phyloP scores from a whole-genome alignment of 179 eudicot species.

The Carnegiea gigantea region DNA sequence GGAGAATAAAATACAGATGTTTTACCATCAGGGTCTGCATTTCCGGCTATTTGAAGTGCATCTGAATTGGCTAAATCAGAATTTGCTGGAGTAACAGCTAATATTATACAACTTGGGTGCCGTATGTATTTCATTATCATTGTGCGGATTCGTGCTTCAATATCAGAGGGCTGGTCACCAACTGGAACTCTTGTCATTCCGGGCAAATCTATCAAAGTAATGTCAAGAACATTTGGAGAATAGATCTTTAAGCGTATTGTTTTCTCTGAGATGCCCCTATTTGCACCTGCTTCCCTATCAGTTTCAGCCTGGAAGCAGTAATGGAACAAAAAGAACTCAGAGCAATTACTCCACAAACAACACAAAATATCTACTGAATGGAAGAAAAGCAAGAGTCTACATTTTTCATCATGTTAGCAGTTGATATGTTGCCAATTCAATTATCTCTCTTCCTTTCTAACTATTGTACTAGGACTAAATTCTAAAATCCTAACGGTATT shows the following conservation, averaged over 20 bases:
- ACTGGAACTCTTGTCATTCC: conserved; percentile 98
- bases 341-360: background rate
- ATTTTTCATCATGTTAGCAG: background rate
- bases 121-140: conserved; percentile 85
- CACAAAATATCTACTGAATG: background rate
- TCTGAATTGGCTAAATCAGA: conserved; percentile 95
- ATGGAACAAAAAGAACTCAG: conserved; percentile 12
- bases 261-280: conserved; percentile 87
- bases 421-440: background rate
- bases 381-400: background rate
- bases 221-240: conserved; percentile 94
- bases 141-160: conserved; percentile 86
- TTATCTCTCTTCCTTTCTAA: background rate
- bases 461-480: background rate
- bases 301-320: conserved; percentile 68
- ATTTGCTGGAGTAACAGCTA: conserved; percentile 98
- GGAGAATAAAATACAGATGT: conserved; percentile 2
- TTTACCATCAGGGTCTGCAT: conserved; percentile 95
- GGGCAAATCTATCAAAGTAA: conserved; percentile 95
- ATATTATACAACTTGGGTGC: conserved; percentile 69
- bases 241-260: conserved; percentile 79
- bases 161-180: conserved; percentile 97
- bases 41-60: conserved; percentile 97
- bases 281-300: conserved; percentile 92
- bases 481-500: background rate